A percentile compares a stretch with the other conserved stretches of the same genome.
Conservation (phyloP, 495 filamentous ascomycete species). For the Beverwykella pulmonaria region DNA sequence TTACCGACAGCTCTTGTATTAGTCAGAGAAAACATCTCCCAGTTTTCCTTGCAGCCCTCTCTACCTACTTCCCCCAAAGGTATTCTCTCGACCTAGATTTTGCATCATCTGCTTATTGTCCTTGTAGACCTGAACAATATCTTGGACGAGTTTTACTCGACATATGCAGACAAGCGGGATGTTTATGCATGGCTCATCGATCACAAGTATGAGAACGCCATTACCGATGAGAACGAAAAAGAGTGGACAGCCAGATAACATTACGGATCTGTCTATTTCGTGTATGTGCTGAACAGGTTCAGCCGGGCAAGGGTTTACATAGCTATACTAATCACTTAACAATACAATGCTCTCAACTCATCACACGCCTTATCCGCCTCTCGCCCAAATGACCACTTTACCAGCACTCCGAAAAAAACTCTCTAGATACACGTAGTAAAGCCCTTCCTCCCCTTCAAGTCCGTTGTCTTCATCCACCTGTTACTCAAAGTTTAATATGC, state of each 20-base stretch:
- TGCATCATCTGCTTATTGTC: constrained; percentile 1
- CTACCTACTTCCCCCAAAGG: neutral
- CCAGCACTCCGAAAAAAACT: too few species aligned
- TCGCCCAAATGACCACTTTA: neutral
- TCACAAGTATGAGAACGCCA: constrained; percentile 8
- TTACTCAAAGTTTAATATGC: neutral
- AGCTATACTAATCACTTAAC: too few species aligned
- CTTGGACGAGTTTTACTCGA: constrained; percentile 7
- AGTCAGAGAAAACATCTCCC: neutral
- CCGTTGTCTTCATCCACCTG: neutral
- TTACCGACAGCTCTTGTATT: neutral
- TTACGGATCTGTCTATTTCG: neutral
- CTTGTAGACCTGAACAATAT: constrained; percentile 3
- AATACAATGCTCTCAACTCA: neutral
- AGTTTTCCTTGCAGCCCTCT: constrained; percentile 12
- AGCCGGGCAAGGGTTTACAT: too few species aligned
- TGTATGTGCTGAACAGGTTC: neutral
- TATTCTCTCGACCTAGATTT: neutral
- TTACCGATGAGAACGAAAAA: constrained; percentile 5
- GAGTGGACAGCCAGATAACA: constrained; percentile 4
- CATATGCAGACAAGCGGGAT: constrained; percentile 5
- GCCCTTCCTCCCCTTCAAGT: neutral
- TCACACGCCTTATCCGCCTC: neutral
- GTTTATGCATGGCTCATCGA: neutral
- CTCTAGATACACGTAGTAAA: neutral